Evolutionary conservation across 257 asterid species (phyloP).

Genomic region (Gentiana dahurica): DNA sequence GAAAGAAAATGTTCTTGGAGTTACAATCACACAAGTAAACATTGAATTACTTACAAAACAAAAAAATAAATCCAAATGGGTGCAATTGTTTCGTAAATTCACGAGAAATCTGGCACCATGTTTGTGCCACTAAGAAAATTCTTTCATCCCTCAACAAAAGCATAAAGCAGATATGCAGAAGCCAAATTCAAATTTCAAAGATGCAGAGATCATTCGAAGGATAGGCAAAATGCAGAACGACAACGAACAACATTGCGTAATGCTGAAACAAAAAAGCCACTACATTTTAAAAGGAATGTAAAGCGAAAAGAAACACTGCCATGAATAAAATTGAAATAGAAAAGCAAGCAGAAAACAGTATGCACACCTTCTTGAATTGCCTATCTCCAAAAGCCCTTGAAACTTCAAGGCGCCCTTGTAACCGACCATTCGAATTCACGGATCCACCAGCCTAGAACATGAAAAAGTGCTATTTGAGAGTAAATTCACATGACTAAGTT

Average conservation of each 20-base stretch:
- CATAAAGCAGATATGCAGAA: background rate
- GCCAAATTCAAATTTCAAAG: no score
- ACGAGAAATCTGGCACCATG: no score
- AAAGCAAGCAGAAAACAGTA: background rate
- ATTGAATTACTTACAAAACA: background rate
- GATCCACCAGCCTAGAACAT: conserved; percentile 78
- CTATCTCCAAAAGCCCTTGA: conserved; percentile 95
- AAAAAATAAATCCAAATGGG: no score
- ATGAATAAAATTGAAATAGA: background rate
- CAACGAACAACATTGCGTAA: no score
- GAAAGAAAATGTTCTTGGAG: background rate
- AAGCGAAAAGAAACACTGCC: no score
- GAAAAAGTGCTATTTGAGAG: conserved; percentile 7
- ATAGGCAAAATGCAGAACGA: no score
- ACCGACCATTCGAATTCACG: conserved; percentile 71
- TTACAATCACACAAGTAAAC: background rate
- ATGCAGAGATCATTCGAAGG: no score
- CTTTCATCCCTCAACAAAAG: background rate
- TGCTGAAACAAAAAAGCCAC: no score
- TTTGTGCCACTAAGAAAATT: background rate
- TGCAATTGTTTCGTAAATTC: no score
- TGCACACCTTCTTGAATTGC: conserved; percentile 76
- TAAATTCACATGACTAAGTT: no score
- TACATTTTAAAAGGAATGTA: no score
- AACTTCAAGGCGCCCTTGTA: conserved; percentile 93